Evolutionary conservation across 495 filamentous ascomycete species (phyloP), one percentile per base, ranked within the genome.

Genomic region (Cercophora scortea): DNA sequence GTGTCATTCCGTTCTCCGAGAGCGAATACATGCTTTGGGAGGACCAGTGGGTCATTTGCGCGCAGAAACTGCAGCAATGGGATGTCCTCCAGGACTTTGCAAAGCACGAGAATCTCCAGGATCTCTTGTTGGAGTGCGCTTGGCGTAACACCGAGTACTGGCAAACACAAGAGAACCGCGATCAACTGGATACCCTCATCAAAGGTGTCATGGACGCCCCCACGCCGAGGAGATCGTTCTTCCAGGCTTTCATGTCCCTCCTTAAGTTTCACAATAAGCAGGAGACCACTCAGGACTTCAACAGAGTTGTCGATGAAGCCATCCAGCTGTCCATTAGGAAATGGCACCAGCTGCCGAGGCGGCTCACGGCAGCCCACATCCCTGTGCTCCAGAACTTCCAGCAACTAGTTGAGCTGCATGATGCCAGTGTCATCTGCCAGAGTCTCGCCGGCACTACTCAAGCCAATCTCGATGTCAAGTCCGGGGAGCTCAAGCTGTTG

Each of bases 1-100:
- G 90, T 32, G 86, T 87, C 12, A 81, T 96, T 54, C 91, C 94
- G 2, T 96, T 96, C 71, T 96, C 93, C 1, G 87, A 94, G 58
- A 89, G 84, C 12, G 94, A 99, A 71, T 99, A 99, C 64, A 95
- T 93, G 81, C 78, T 99, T 1, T 99, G 94, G 94, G 94, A 99
- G 69, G 94, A 99, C 67, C 94, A 99, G 58, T 99, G 94, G 94
- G 80, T 97, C 35, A 78, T 94, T 40, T 97, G 94, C 63, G 93
- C 92, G 3, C 89, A 97, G 69, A 99, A 97, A 72, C 79, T 99
- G 38, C 94, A 99, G 64, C 94, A 97, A 57, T 99, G 94, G 94
- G 94, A 99, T 50, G 87, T 99, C 50, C 70, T 99, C 32, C 87
- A 85, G 49, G 94, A 99, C 56, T 97, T 95, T 56, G 91, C 94